phyloP scores from a whole-genome alignment of 176 grass and related monocot species.

The Rhipidocladum racemiflorum region DNA sequence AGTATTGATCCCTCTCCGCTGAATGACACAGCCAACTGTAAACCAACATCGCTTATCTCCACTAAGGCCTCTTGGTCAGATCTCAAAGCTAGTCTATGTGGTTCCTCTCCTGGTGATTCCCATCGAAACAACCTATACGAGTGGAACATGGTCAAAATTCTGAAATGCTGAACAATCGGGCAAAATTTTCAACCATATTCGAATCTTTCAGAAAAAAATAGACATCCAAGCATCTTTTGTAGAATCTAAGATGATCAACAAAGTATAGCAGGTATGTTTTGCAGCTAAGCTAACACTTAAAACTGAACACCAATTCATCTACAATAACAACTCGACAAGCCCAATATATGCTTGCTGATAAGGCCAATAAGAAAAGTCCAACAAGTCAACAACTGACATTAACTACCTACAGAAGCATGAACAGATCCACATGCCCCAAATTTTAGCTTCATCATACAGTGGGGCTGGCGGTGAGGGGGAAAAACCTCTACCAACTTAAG shows the following conservation, averaged over 20 bases:
- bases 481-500: neutral
- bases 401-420: neutral
- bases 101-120: slow-evolving; percentile 41
- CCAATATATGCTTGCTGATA: neutral
- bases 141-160: slow-evolving; percentile 26
- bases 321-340: neutral
- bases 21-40: slow-evolving; percentile 75
- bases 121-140: slow-evolving; percentile 68
- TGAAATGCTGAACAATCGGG: neutral
- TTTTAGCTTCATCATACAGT: neutral
- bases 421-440: neutral
- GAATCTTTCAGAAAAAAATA: neutral
- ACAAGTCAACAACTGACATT: neutral
- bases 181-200: neutral
- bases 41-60: slow-evolving; percentile 55
- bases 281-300: neutral
- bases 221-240: neutral
- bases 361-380: neutral
- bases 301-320: neutral
- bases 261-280: neutral
- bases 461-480: neutral
- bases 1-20: slow-evolving; percentile 77
- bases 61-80: slow-evolving; percentile 49
- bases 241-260: neutral
- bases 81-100: slow-evolving; percentile 37